A percentile compares a stretch with the other conserved stretches of the same genome.
phyloP scores from a whole-genome alignment of 208 protist species.

The Hexamita inflata region DNA sequence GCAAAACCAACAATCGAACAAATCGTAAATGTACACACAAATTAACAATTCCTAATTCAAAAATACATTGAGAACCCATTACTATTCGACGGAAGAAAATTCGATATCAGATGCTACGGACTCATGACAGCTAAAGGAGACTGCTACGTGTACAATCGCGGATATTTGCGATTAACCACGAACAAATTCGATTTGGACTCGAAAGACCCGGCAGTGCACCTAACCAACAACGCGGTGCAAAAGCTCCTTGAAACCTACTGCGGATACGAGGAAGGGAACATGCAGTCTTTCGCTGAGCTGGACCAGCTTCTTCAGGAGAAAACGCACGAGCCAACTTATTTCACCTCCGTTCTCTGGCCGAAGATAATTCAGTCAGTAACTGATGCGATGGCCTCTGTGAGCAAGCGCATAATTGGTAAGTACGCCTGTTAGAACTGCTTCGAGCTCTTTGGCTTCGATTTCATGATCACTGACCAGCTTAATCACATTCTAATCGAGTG shows the following conservation, averaged over 20 bases:
- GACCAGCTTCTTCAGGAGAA: background rate
- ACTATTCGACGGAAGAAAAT: background rate
- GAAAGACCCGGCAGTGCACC: background rate
- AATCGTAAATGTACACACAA: background rate
- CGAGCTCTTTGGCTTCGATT: slow-evolving; percentile 19
- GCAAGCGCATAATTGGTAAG: background rate
- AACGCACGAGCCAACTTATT: background rate
- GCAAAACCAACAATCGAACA: background rate
- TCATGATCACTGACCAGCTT: too few relatives aligned
- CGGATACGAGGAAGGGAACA: slow-evolving; percentile 10
- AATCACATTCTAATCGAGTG: slow-evolving; percentile 15
- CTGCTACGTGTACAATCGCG: slow-evolving; percentile 1
- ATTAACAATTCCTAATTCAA: background rate
- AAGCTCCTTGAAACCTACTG: background rate
- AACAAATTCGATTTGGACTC: background rate
- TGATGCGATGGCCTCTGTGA: background rate
- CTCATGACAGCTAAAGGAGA: background rate
- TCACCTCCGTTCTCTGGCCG: slow-evolving; percentile 5
- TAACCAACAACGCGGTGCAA: slow-evolving; percentile 21
- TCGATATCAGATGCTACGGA: background rate
- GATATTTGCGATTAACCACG: background rate
- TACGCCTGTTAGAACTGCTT: background rate
- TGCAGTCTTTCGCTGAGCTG: background rate
- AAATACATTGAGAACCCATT: slow-evolving; percentile 20
- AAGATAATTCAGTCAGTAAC: background rate